These are phyloP conservation scores for Chalaropsis thielavioides DNA, from an alignment of 2,329 filamentous ascomycete genomes.

Conservation along the genomic window DNA sequence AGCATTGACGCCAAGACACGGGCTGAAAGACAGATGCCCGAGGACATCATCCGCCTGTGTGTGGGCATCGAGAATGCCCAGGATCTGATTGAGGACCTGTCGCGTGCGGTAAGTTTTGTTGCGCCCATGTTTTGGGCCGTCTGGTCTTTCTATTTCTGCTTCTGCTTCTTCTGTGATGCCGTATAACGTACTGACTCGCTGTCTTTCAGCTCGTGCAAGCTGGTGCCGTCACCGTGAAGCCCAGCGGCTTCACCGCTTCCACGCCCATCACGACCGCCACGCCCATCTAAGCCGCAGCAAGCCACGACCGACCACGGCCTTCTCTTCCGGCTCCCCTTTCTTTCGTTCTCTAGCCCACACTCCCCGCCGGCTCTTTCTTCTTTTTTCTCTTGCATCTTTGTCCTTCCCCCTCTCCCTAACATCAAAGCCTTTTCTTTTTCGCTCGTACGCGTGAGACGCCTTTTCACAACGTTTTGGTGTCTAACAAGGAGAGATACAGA, in stretches of 20 bases:
- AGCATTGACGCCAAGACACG: constrained; percentile 94
- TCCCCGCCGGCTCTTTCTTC: neutral
- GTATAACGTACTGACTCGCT: constrained; percentile 20
- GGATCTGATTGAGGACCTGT: constrained; percentile 86
- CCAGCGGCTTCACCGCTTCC: constrained; percentile 14
- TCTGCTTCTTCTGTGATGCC: neutral
- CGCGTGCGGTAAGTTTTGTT: constrained; percentile 60
- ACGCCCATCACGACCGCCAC: constrained; percentile 15
- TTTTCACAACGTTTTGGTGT: constrained; percentile 16
- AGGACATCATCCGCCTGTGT: constrained; percentile 90
- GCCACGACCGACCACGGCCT: neutral
- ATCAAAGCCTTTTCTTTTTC: constrained; percentile 8
- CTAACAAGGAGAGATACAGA: constrained; percentile 18
- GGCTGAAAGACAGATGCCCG: constrained; percentile 77
- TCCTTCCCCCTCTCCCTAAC: neutral
- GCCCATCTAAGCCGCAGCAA: neutral
- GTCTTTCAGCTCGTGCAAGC: constrained; percentile 69
- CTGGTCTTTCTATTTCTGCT: neutral
- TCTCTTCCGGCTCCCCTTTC: neutral
- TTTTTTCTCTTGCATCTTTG: constrained; percentile 8
- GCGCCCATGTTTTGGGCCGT: neutral
- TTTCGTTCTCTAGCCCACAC: neutral
- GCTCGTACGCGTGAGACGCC: constrained; percentile 12
- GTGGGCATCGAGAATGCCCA: constrained; percentile 90
- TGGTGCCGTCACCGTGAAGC: constrained; percentile 71